Evolutionary conservation across 305 asterid species (phyloP).

Genomic region (Ruellia speciosa): DNA sequence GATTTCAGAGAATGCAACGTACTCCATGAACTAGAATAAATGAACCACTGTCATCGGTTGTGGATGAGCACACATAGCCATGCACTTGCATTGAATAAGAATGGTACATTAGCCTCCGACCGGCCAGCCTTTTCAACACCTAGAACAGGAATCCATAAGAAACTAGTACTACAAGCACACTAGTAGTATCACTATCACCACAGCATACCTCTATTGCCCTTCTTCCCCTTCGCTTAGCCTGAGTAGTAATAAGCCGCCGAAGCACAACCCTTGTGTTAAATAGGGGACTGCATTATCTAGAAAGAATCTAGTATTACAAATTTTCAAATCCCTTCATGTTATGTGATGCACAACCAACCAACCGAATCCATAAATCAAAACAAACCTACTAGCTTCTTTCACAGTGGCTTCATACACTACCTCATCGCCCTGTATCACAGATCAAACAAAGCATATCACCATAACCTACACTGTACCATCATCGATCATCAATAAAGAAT

Average conservation of each 20-base stretch:
- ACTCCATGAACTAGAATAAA: conserved; percentile 87
- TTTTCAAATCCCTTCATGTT: neutral
- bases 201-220: conserved; percentile 75
- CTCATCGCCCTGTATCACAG: conserved; percentile 64
- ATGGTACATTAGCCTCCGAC: conserved; percentile 66
- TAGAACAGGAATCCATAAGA: conserved; percentile 24
- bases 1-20: conserved; percentile 24
- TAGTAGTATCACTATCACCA: conserved; percentile 6
- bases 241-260: conserved; percentile 47
- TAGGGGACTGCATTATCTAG: conserved; percentile 61
- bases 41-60: conserved; percentile 46
- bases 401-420: conserved; percentile 74
- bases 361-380: conserved; percentile 19
- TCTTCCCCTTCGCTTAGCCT: conserved; percentile 84
- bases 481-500: conserved; percentile 2
- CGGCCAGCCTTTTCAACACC: conserved; percentile 79
- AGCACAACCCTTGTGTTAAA: conserved; percentile 73
- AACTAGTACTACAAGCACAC: conserved; percentile 13
- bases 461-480: conserved; percentile 12
- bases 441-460: conserved; percentile 16
- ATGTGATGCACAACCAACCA: conserved; percentile 7
- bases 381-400: conserved; percentile 62
- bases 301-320: conserved; percentile 24
- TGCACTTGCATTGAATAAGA: conserved; percentile 90
- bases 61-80: conserved; percentile 75